phyloP scores from a whole-genome alignment of 2,329 filamentous ascomycete species.

The Coleophoma crateriformis region DNA sequence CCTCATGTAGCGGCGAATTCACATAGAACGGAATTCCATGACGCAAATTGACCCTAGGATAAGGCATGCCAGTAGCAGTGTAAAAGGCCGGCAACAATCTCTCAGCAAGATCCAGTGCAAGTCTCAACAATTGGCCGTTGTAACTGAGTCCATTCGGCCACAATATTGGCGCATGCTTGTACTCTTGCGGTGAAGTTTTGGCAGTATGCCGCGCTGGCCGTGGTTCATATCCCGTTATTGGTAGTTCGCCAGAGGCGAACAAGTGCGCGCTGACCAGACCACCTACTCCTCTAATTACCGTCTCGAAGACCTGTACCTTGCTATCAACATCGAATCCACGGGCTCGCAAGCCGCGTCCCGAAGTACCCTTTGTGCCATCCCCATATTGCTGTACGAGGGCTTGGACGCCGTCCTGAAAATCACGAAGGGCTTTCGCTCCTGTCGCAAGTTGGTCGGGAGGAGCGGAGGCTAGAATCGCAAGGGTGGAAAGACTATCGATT shows the following conservation, averaged over 20 bases:
- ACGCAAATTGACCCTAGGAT: neutral
- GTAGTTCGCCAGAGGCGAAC: slow-evolving; percentile 86
- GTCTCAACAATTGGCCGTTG: slow-evolving; percentile 81
- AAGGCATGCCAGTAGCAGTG: slow-evolving; percentile 75
- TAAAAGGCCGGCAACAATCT: slow-evolving; percentile 89
- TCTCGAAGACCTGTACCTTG: slow-evolving; percentile 98
- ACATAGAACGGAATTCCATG: slow-evolving; percentile 1
- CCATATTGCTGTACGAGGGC: slow-evolving; percentile 79
- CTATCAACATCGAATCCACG: slow-evolving; percentile 91
- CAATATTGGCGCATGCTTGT: slow-evolving; percentile 49
- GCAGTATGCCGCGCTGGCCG: slow-evolving; percentile 6
- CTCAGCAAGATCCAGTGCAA: slow-evolving; percentile 79
- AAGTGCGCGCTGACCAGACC: slow-evolving; percentile 89
- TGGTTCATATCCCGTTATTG: slow-evolving; percentile 73
- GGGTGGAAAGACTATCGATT: slow-evolving; percentile 89
- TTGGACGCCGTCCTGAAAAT: slow-evolving; percentile 77
- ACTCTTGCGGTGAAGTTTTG: slow-evolving; percentile 29
- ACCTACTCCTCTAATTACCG: slow-evolving; percentile 87
- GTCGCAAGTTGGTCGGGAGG: slow-evolving; percentile 48
- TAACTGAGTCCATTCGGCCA: slow-evolving; percentile 80
- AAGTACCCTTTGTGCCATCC: slow-evolving; percentile 66
- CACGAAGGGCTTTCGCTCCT: slow-evolving; percentile 55
- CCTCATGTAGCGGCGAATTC: slow-evolving; percentile 50
- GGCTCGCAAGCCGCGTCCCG: slow-evolving; percentile 65
- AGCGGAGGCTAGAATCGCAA: slow-evolving; percentile 84